phyloP scores from a whole-genome alignment of 2,329 filamentous ascomycete species.

The Dothistroma pini region DNA sequence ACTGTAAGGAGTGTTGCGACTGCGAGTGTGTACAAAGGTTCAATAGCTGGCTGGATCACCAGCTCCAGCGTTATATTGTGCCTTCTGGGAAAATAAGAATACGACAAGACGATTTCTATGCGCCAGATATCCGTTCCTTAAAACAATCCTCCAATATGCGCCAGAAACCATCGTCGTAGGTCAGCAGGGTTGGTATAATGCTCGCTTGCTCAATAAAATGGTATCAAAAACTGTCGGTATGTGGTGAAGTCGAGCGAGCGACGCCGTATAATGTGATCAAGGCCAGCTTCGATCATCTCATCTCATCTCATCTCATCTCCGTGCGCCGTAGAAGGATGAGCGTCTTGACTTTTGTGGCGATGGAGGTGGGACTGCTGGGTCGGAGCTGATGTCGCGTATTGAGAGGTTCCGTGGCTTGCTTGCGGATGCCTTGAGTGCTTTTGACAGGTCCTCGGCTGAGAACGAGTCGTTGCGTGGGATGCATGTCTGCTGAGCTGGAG shows the following conservation, averaged over 20 bases:
- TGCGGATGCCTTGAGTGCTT: conserved; percentile 34
- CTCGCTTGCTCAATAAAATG: conserved; percentile 6
- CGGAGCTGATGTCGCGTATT: conserved; percentile 27
- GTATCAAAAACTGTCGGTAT: not conserved
- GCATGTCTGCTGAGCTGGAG: conserved; percentile 22
- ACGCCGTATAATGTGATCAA: conserved; percentile 7
- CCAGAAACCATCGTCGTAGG: not conserved
- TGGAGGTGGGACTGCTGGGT: conserved; percentile 32
- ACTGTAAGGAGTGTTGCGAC: not conserved
- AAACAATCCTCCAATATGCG: not conserved
- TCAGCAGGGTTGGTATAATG: not conserved
- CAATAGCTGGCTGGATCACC: not conserved
- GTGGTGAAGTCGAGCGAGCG: not conserved
- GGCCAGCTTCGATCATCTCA: conserved; percentile 20
- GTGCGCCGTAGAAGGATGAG: conserved; percentile 26
- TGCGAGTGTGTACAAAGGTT: not conserved
- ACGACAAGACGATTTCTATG: not conserved
- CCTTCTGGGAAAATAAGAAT: too few relatives aligned
- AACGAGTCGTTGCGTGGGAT: conserved; percentile 37
- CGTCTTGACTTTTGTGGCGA: conserved; percentile 31
- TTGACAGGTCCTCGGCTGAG: conserved; percentile 34
- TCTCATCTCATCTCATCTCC: conserved; percentile 9
- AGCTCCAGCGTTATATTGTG: not conserved
- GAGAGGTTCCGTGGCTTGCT: conserved; percentile 33
- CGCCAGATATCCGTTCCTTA: not conserved